phyloP scores from a whole-genome alignment of 208 protist species.

The Strigomonas culicis region DNA sequence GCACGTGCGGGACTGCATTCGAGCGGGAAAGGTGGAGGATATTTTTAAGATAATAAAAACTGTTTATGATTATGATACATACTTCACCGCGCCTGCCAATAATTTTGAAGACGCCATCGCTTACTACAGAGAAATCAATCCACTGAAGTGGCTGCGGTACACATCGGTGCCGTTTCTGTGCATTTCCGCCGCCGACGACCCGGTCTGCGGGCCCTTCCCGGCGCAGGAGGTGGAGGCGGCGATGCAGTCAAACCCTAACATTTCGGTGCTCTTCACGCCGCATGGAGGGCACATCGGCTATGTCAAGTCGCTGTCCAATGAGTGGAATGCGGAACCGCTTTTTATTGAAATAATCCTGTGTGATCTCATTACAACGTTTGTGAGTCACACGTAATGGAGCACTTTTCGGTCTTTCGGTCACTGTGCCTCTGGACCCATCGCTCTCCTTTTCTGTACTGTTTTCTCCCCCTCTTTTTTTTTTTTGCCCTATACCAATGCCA shows the following conservation, averaged over 20 bases:
- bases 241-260: constrained; percentile 26
- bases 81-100: constrained; percentile 58
- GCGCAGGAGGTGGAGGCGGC: constrained; percentile 23
- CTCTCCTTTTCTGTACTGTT: constrained; percentile 1
- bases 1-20: constrained; percentile 29
- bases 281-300: constrained; percentile 17
- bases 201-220: constrained; percentile 36
- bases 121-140: constrained; percentile 59
- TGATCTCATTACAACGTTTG: neutral
- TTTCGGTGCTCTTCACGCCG: constrained; percentile 44
- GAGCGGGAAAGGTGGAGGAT: constrained; percentile 14
- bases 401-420: neutral
- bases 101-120: constrained; percentile 43
- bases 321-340: neutral
- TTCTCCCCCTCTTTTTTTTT: neutral
- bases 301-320: neutral
- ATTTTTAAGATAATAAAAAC: constrained; percentile 35
- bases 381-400: neutral
- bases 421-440: neutral
- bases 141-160: constrained; percentile 39
- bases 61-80: constrained; percentile 50
- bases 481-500: neutral
- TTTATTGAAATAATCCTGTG: neutral
- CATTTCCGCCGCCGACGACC: constrained; percentile 55
- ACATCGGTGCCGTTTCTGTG: constrained; percentile 56